Base-by-base conservation (phyloP, 805 yeast species). In the Kurtzmaniella fragi region DNA sequence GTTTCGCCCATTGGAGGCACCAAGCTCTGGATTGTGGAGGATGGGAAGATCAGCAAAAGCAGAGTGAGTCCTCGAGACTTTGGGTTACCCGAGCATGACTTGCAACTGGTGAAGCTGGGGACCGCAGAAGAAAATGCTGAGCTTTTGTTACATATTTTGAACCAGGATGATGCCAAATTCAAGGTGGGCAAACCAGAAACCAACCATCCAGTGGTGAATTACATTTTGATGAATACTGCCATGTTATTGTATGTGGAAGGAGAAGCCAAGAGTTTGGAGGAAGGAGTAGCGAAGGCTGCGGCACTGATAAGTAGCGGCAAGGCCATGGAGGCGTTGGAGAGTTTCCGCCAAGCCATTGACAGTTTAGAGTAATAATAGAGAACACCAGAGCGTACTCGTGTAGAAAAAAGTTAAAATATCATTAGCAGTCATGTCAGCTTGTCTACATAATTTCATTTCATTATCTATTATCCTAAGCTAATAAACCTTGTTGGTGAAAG, bases 1-100 rank as follows among this genome's bases (percentile, higher is more conserved):
- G 84, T 93, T 28, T 83, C 96, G 2, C 96, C 97, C 2, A 77
- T 82, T 25, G 98, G 97, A 0, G 61, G 67, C 39, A 83, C 96
- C 2, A 77, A 77, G 41, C 78, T 82, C 44, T 93, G 99, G 99
- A 67, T 73, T 38, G 75, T 83, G 1, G 52, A 56, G 11, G 55
- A 67, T 2, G 76, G 72, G 0, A 52, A 59, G 16, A 66, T 77
- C 20, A 59, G 69, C 7, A 61, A 61, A 14, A 70, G 71, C 34
- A 67, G 62, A 31, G 47, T 85, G 2, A 65, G 71, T 8, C 98
- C 99, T 2, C 56, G 63, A 16, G 95, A 89, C 62, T 93, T 93
- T 53, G 95, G 89, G 1, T 67, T 93, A 32, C 73, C 79, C 17
- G 84, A 82, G 45, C 95, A 89, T 62, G 57, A 79, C 1, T 67